Base-by-base conservation (phyloP, 2,329 filamentous ascomycete genomes). In the Aureobasidium namibiae region DNA sequence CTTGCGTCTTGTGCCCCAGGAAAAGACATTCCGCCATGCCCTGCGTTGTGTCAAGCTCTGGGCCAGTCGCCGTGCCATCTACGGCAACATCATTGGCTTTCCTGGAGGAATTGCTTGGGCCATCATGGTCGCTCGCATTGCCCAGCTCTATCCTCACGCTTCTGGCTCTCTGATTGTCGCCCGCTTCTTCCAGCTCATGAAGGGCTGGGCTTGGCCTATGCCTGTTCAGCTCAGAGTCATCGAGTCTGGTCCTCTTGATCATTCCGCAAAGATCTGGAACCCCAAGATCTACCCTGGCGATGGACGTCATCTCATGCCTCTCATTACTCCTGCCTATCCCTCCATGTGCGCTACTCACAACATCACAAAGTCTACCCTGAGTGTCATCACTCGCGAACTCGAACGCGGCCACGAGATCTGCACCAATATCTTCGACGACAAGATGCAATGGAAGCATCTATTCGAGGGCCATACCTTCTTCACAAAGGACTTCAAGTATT, bases 321-420 rank as follows among this genome's bases (percentile, higher is more conserved):
- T 99, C 73, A 97, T 99, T 68, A 99, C 94, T 1, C 94, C 94
- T 1, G 92, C 94, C 1, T 97, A 96, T 71, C 94, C 94, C 2
- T 95, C 91, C 52, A 97, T 96, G 92, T 97, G 94, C 72, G 88
- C 94, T 1, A 97, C 94, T 0, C 94, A 95, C 77, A 97, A 96
- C 68, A 87, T 99, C 62, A 92, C 89, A 3, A 79, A 83, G 64
- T 97, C 92, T 1, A 95, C 91, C 1, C 90, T 91, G 77, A 78
- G 82, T 7, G 84, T 96, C 52, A 91, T 99, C 68, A 83, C 90
- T 64, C 82, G 86, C 48, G 94, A 99, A 70, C 82, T 97, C 21
- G 80, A 86, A 63, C 84, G 89, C 38, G 94, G 87, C 5, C 83
- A 86, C 54, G 80, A 89, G 54, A 87, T 96, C 58, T 85, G 90